Evolutionary conservation across 2,329 filamentous ascomycete genomes (phyloP).

Genomic region (Colletotrichum magnum): DNA sequence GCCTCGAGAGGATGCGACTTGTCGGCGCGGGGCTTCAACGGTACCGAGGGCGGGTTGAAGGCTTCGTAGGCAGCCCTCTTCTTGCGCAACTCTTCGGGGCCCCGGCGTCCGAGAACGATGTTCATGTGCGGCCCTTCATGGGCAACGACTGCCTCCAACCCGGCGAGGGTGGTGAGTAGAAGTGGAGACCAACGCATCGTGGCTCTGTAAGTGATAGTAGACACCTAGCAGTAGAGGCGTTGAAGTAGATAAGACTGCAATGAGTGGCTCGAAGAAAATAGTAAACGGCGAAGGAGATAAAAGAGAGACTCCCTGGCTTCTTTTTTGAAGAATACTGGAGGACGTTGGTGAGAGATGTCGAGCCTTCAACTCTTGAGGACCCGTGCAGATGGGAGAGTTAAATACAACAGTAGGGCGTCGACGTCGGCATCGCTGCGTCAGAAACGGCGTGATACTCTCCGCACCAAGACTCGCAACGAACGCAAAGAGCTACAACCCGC

Average conservation of each 20-base stretch:
- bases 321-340: not conserved
- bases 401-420: slow-evolving; percentile 26
- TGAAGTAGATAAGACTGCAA: not conserved
- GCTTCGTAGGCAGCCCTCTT: slow-evolving; percentile 42
- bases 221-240: not conserved
- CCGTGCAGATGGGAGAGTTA: slow-evolving; percentile 13
- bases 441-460: slow-evolving; percentile 22
- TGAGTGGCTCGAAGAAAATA: not conserved
- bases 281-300: not conserved
- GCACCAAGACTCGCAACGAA: slow-evolving; percentile 4
- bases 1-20: slow-evolving; percentile 23
- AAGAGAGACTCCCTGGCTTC: slow-evolving; percentile 13
- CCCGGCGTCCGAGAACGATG: slow-evolving; percentile 21
- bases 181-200: slow-evolving; percentile 46
- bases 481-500: slow-evolving; percentile 8
- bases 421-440: slow-evolving; percentile 12
- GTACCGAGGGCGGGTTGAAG: slow-evolving; percentile 46
- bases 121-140: slow-evolving; percentile 43
- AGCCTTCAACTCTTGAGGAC: not conserved
- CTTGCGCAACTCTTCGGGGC: slow-evolving; percentile 19
- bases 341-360: slow-evolving; percentile 12
- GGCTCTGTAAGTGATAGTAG: slow-evolving; percentile 4
- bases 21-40: slow-evolving; percentile 24
- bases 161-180: slow-evolving; percentile 45
- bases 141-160: slow-evolving; percentile 46